Percentiles rank a stretch among this genome's conserved stretches.
Conservation (phyloP, 768 basidiomycete genomes). For the Amanita muscaria region DNA sequence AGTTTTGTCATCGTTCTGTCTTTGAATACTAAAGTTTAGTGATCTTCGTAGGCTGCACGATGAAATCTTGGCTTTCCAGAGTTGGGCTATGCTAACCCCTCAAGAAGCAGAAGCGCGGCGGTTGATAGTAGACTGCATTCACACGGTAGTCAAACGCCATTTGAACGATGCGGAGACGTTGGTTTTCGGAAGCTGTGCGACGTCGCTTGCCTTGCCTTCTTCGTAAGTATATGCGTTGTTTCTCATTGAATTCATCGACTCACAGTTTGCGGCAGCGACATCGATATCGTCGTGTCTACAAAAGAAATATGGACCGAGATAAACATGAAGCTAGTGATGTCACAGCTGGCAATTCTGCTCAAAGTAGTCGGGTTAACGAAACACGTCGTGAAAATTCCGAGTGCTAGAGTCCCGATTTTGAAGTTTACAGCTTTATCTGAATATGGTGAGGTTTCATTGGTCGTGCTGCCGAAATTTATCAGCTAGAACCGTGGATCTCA, state of each 20-base stretch:
- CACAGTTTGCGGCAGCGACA: conserved; percentile 36
- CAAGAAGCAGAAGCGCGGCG: conserved; percentile 41
- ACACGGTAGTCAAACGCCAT: conserved; percentile 32
- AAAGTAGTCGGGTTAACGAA: conserved; percentile 33
- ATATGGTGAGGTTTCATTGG: conserved; percentile 23
- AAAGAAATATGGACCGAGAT: conserved; percentile 11
- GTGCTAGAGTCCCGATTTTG: conserved; percentile 50
- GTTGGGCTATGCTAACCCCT: conserved; percentile 44
- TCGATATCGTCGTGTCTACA: conserved; percentile 46
- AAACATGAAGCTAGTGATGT: conserved; percentile 34
- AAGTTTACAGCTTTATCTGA: conserved; percentile 41
- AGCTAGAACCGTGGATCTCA: conserved; percentile 17
- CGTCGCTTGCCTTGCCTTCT: conserved; percentile 50
- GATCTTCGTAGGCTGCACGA: conserved; percentile 41
- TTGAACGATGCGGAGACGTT: conserved; percentile 40
- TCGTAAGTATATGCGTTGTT: conserved; percentile 32
- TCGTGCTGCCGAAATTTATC: background rate
- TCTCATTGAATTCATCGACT: background rate
- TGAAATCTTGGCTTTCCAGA: conserved; percentile 51
- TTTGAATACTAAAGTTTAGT: too few species aligned
- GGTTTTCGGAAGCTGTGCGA: conserved; percentile 55
- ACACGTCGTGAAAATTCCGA: conserved; percentile 21
- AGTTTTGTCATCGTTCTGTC: too few species aligned
- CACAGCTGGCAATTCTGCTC: conserved; percentile 39
- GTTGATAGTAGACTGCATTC: conserved; percentile 37